Percentiles rank a stretch among this genome's conserved stretches.
These are phyloP conservation scores for Melampsora medusae DNA, from an alignment of 1,284 basidiomycete genomes.

Conservation along the genomic window DNA sequence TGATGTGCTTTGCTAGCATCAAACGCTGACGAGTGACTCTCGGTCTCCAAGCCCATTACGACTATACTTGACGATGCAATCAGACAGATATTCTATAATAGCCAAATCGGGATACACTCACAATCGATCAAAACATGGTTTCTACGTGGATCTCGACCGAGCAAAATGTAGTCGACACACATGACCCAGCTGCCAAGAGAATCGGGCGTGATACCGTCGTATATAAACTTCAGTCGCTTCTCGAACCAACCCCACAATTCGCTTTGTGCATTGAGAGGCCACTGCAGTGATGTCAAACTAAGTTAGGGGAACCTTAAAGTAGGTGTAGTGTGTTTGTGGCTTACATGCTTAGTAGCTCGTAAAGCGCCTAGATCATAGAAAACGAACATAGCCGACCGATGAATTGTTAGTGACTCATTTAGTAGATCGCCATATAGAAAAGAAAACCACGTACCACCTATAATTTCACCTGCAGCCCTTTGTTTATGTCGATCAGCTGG, in stretches of 20 bases:
- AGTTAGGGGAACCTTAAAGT: not conserved
- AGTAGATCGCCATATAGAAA: constrained; percentile 61
- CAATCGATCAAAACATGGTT: constrained; percentile 72
- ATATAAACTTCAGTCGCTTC: constrained; percentile 68
- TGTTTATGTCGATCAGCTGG: constrained; percentile 80
- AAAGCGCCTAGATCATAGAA: constrained; percentile 47
- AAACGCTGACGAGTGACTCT: constrained; percentile 50
- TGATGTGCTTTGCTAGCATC: constrained; percentile 49
- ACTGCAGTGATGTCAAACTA: constrained; percentile 54
- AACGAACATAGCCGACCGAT: not conserved
- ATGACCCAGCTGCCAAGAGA: constrained; percentile 57
- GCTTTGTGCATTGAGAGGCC: constrained; percentile 66
- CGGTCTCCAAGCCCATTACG: constrained; percentile 33
- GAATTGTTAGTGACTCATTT: not conserved
- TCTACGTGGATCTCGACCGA: constrained; percentile 78
- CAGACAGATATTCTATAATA: constrained; percentile 46
- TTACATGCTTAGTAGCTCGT: constrained; percentile 73
- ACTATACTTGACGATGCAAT: constrained; percentile 38
- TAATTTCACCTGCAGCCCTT: constrained; percentile 80
- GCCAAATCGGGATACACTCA: constrained; percentile 42
- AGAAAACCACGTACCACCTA: constrained; percentile 64
- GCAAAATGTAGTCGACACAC: constrained; percentile 53
- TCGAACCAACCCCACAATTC: constrained; percentile 78
- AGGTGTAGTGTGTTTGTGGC: not conserved
- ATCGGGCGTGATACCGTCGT: constrained; percentile 61